These are phyloP conservation scores for Epichloe gansuensis DNA, from an alignment of 2,329 filamentous ascomycete species.

Conservation along the genomic window DNA sequence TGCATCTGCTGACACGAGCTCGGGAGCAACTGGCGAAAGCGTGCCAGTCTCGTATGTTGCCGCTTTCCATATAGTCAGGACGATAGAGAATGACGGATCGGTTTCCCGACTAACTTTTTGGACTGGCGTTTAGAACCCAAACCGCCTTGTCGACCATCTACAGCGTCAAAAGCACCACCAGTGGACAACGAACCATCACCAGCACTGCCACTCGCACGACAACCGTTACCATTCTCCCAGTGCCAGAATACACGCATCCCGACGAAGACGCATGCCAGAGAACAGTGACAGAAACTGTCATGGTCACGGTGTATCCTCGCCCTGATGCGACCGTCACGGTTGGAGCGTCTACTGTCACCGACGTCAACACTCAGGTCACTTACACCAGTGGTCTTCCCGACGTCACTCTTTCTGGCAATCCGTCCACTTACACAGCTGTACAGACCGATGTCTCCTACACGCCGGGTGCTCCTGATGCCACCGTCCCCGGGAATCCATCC, in stretches of 20 bases:
- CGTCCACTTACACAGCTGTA: conserved; percentile 12
- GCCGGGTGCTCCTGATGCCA: conserved; percentile 14
- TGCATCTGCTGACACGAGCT: neutral
- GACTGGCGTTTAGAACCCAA: conserved; percentile 16
- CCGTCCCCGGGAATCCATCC: conserved; percentile 15
- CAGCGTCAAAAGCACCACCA: conserved; percentile 6
- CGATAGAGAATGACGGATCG: neutral
- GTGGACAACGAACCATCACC: conserved; percentile 6
- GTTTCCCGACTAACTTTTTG: neutral
- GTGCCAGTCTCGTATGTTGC: conserved; percentile 23
- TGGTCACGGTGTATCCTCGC: conserved; percentile 6
- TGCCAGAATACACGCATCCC: conserved; percentile 14
- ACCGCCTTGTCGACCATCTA: conserved; percentile 22
- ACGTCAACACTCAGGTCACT: conserved; percentile 12
- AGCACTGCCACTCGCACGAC: conserved; percentile 12
- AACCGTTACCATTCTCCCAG: conserved; percentile 11
- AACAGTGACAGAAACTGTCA: conserved; percentile 5
- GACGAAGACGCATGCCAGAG: conserved; percentile 9
- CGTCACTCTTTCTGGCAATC: conserved; percentile 17
- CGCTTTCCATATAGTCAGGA: too few relatives aligned
- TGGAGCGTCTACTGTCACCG: conserved; percentile 13
- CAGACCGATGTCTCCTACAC: conserved; percentile 13
- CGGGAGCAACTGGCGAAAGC: conserved; percentile 10
- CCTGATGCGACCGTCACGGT: conserved; percentile 15
- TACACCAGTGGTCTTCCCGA: conserved; percentile 12